Conservation (phyloP, 106 monocot genomes). For the Narthecium ossifragum region DNA sequence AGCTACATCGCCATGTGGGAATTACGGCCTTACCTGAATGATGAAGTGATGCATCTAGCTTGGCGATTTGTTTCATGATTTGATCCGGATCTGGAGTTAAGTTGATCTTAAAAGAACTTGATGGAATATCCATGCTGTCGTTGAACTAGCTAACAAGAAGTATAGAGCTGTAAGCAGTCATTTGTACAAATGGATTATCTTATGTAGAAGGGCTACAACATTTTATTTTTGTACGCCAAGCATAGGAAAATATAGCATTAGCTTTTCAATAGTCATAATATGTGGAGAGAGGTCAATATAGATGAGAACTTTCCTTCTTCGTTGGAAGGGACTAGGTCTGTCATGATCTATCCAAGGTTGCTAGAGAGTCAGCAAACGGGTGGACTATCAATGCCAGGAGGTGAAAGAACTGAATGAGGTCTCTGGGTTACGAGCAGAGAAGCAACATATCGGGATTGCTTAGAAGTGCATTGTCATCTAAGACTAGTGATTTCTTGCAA, state of each 20-base stretch:
- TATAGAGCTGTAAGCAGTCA: no score
- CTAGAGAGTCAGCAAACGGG: constrained; percentile 36
- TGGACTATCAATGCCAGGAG: constrained; percentile 36
- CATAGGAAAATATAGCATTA: no score
- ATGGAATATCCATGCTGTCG: no score
- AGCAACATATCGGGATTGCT: constrained; percentile 87
- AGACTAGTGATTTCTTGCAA: constrained; percentile 57
- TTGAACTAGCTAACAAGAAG: no score
- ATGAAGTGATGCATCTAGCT: constrained; percentile 27
- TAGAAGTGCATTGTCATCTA: constrained; percentile 71
- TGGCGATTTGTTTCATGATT: no score
- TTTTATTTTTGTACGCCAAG: no score
- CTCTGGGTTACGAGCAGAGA: constrained; percentile 53
- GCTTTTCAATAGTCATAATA: no score
- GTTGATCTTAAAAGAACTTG: no score
- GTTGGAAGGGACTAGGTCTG: constrained; percentile 47
- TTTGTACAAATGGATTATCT: no score
- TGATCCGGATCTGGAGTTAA: no score
- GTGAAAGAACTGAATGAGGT: constrained; percentile 40
- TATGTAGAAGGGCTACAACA: no score
- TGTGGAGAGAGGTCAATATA: constrained; percentile 70
- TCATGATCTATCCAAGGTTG: constrained; percentile 49
- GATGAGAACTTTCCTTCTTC: constrained; percentile 51
- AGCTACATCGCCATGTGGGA: constrained; percentile 64
- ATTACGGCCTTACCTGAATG: constrained; percentile 46